These are phyloP conservation scores for Starmera amethionina DNA, from an alignment of 805 yeast species.

Conservation along the genomic window DNA sequence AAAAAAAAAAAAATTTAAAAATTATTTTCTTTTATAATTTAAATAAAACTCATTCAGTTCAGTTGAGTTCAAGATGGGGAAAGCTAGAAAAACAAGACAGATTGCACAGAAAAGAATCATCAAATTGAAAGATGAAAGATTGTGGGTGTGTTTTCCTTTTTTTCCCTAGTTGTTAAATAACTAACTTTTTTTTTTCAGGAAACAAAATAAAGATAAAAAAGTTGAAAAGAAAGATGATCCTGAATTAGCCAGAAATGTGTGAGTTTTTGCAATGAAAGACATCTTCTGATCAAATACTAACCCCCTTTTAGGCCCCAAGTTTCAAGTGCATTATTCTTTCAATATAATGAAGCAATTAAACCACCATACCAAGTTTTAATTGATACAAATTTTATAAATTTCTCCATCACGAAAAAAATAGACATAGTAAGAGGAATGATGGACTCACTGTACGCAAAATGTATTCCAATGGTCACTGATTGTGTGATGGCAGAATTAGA, in stretches of 20 bases:
- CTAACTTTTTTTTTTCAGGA: slow-evolving; percentile 11
- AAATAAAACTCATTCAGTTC: neutral
- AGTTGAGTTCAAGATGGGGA: slow-evolving; percentile 62
- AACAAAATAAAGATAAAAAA: slow-evolving; percentile 32
- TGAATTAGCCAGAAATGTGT: slow-evolving; percentile 57
- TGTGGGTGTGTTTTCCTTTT: slow-evolving; percentile 21
- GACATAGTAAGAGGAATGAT: slow-evolving; percentile 94
- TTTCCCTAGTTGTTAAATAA: neutral
- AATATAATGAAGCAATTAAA: slow-evolving; percentile 84
- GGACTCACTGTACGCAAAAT: slow-evolving; percentile 91
- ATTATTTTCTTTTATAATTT: neutral
- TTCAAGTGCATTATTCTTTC: slow-evolving; percentile 90
- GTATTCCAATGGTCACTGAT: slow-evolving; percentile 92
- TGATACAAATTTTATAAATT: slow-evolving; percentile 95
- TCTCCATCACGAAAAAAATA: slow-evolving; percentile 90
- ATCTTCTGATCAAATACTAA: too few relatives aligned
- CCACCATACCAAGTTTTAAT: slow-evolving; percentile 97
- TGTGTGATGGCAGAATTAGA: slow-evolving; percentile 98
- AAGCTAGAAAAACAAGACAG: slow-evolving; percentile 94
- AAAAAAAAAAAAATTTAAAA: too few relatives aligned
- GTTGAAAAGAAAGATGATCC: slow-evolving; percentile 48
- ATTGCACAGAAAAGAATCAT: slow-evolving; percentile 85
- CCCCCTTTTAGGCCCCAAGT: slow-evolving; percentile 82
- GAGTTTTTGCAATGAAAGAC: slow-evolving; percentile 1
- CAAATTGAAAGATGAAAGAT: slow-evolving; percentile 60